Percentiles rank a stretch among this genome's conserved stretches.
Evolutionary conservation across 1,284 basidiomycete genomes (phyloP).

Genomic region (Pholiota adiposa): DNA sequence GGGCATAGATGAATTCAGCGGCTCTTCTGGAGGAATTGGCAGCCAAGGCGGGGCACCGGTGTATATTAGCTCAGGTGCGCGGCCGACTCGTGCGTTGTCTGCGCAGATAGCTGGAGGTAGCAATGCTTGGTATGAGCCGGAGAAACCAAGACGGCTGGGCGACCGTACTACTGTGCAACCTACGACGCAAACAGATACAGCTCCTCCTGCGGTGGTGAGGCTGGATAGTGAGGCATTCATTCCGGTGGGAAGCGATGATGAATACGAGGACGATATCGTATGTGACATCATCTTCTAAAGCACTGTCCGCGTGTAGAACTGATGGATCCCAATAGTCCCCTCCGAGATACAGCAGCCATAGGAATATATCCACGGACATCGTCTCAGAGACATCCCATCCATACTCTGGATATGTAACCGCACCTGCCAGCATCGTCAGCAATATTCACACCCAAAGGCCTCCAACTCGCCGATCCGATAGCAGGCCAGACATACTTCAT

Average conservation of each 20-base stretch:
- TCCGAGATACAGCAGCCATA: conserved; percentile 14
- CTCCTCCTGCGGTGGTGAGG: conserved; percentile 25
- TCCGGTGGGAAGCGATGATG: conserved; percentile 19
- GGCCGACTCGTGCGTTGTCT: conserved; percentile 4
- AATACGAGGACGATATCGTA: conserved; percentile 14
- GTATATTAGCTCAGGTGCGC: too few relatives aligned
- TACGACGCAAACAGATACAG: conserved; percentile 10
- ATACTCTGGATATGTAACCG: background rate
- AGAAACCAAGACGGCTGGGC: conserved; percentile 11
- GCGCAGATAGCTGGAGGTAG: background rate
- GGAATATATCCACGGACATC: conserved; percentile 1
- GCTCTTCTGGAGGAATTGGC: background rate
- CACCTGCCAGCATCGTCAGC: background rate
- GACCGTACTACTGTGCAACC: conserved; percentile 3
- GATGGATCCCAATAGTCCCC: conserved; percentile 20
- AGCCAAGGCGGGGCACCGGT: background rate
- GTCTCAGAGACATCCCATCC: background rate
- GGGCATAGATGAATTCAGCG: conserved; percentile 27
- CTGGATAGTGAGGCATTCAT: conserved; percentile 20
- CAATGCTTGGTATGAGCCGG: conserved; percentile 17
- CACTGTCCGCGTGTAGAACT: background rate
- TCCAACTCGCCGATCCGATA: conserved; percentile 2
- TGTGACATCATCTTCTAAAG: background rate
- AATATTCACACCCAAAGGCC: background rate
- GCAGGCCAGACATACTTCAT: background rate